These are phyloP conservation scores for Termitomyces sp. DNA, from an alignment of 768 basidiomycete species.

Conservation along the genomic window DNA sequence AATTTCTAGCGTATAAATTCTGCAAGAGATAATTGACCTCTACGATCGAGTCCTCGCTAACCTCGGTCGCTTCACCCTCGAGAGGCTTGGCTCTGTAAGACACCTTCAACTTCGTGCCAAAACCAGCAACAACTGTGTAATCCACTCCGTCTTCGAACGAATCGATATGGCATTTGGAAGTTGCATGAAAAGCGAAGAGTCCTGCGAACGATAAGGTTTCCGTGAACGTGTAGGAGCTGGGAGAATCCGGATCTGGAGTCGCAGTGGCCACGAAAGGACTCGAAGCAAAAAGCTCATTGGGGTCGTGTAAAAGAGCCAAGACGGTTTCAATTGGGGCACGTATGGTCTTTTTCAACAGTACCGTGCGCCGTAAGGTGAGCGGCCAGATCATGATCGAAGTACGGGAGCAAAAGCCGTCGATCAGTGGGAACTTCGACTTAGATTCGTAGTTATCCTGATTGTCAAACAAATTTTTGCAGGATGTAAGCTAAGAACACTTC, in stretches of 20 bases:
- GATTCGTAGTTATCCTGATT: neutral
- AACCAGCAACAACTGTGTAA: neutral
- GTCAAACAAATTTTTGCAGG: neutral
- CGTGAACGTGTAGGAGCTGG: slow-evolving; percentile 1
- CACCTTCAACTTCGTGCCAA: neutral
- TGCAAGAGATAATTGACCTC: neutral
- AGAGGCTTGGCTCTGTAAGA: neutral
- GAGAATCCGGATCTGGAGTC: neutral
- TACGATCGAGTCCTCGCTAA: neutral
- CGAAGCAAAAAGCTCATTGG: neutral
- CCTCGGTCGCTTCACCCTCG: neutral
- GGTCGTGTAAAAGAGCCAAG: neutral
- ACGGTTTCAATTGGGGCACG: neutral
- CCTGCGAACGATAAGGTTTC: neutral
- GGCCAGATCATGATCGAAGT: neutral
- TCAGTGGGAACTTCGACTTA: neutral
- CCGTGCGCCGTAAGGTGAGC: neutral
- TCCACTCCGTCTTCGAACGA: neutral
- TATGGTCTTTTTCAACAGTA: neutral
- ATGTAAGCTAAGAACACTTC: neutral
- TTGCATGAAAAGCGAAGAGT: neutral
- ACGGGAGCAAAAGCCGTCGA: neutral
- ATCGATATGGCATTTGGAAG: neutral
- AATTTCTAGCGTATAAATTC: neutral
- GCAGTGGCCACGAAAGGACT: neutral